A percentile compares a stretch with the other conserved stretches of the same genome.
Conservation (phyloP, 2,329 filamentous ascomycete species). For the Sphaerulina vaccinii region DNA sequence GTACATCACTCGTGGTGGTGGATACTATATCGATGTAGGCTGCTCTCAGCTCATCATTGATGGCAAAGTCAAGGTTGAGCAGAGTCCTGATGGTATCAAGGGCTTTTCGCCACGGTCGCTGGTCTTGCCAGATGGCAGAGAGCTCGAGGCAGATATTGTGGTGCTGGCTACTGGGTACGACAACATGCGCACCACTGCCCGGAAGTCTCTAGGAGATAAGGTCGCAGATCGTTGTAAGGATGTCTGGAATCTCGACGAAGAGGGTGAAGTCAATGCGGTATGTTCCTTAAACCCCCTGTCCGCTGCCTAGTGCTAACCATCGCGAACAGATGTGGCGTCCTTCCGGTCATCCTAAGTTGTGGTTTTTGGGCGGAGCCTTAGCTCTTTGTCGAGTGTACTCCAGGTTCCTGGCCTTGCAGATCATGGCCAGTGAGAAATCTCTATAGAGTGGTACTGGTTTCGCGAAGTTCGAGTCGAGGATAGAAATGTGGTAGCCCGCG, state of each 20-base stretch:
- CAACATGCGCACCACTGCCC: constrained; percentile 65
- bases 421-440: constrained; percentile 42
- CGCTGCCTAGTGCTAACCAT: neutral
- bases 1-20: constrained; percentile 65
- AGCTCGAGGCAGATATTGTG: constrained; percentile 61
- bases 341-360: constrained; percentile 41
- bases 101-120: constrained; percentile 49
- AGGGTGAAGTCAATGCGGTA: constrained; percentile 38
- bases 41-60: constrained; percentile 61
- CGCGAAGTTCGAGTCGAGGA: no score
- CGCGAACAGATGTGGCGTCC: constrained; percentile 41
- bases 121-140: constrained; percentile 51
- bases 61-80: constrained; percentile 62
- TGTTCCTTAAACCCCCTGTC: neutral
- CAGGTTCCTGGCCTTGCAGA: constrained; percentile 42
- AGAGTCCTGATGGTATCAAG: constrained; percentile 50
- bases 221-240: constrained; percentile 59
- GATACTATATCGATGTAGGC: constrained; percentile 71
- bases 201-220: constrained; percentile 61
- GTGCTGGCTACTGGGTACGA: constrained; percentile 58
- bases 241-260: constrained; percentile 43
- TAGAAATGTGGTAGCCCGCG: no score
- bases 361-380: constrained; percentile 44
- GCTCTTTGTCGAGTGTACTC: constrained; percentile 40
- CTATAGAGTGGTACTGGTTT: no score